Base-by-base conservation (phyloP, 345 rosid genomes). In the Microthlaspi erraticum region DNA sequence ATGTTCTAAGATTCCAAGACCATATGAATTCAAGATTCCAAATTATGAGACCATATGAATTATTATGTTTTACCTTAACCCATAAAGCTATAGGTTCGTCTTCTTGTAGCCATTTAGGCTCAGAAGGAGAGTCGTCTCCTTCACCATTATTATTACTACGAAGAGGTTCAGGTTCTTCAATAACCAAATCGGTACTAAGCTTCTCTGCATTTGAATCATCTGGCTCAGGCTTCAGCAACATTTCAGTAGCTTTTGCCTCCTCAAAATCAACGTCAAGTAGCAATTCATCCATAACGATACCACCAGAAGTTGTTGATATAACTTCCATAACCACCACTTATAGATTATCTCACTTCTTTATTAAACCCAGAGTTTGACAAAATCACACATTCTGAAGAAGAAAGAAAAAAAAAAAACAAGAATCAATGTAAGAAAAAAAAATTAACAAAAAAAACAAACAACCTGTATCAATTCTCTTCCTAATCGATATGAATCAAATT, bases 61-160 rank as follows among this genome's bases (percentile, higher is more conserved):
- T 63, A 10, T 23, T 18, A 26, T 65, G 31, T n/a, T 33, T 33
- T 82, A 94, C 99, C 98, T 91, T 94, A 65, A 94, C 99, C 99
- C 99, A 94, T 32, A 91, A 72, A 71, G 99, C 96, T 73, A 87
- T 81, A 59, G 96, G 83, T 78, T 88, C 93, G 76, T 91, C 97
- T 70, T 68, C 75, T 73, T 84, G 89, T n/a, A 91, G 76, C 96
- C 96, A 89, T 78, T 85, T 83, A 13, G 93, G 86, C 59, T 88
- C 95, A 11, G 82, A 70, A 76, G 80, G 75, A 41, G 85, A 81
- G n/a, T 73, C 75, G 23, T 84, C 93, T 65, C 81, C 87, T 34
- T 85, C 88, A 66, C 70, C 82, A 39, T 51, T 79, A 71, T 82
- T 79, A 39, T 51, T 79, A 71, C 82, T 79, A 75, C 68, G 80